These are phyloP conservation scores for Xylaria sp. DNA, from an alignment of 2,329 filamentous ascomycete species.

Conservation along the genomic window DNA sequence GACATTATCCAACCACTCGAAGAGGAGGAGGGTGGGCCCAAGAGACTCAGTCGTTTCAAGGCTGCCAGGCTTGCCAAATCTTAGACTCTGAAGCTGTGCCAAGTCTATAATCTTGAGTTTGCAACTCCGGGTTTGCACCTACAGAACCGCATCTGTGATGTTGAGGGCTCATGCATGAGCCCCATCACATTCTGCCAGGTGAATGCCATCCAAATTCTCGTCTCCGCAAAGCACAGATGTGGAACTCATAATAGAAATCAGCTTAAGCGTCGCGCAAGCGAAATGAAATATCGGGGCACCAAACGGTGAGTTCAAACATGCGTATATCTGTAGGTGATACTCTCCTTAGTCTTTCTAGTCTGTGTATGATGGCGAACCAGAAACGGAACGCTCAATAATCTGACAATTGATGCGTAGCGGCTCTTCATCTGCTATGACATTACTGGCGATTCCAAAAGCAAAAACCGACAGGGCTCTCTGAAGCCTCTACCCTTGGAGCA, in stretches of 20 bases:
- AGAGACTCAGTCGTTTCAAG: conserved; percentile 78
- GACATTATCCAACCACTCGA: conserved; percentile 74
- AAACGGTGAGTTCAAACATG: conserved; percentile 21
- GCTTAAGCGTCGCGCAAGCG: background rate
- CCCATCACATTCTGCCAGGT: background rate
- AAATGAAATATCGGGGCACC: background rate
- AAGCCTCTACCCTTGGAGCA: conserved; percentile 56
- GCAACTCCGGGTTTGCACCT: conserved; percentile 13
- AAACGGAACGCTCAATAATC: conserved; percentile 57
- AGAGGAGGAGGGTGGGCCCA: conserved; percentile 71
- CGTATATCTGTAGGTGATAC: background rate
- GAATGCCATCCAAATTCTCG: background rate
- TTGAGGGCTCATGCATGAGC: conserved; percentile 36
- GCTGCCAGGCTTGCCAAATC: conserved; percentile 71
- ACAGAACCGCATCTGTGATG: conserved; percentile 37
- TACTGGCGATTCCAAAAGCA: conserved; percentile 67
- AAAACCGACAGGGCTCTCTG: conserved; percentile 69
- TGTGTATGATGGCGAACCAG: background rate
- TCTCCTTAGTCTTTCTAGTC: conserved; percentile 28
- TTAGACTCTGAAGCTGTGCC: conserved; percentile 48
- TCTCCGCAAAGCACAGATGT: background rate
- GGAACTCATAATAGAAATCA: background rate
- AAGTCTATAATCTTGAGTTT: conserved; percentile 37
- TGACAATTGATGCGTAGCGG: conserved; percentile 67
- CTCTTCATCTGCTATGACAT: conserved; percentile 64